Base-by-base conservation (phyloP, 352 stramenopile species). In the Globisporangium cederbergense region DNA sequence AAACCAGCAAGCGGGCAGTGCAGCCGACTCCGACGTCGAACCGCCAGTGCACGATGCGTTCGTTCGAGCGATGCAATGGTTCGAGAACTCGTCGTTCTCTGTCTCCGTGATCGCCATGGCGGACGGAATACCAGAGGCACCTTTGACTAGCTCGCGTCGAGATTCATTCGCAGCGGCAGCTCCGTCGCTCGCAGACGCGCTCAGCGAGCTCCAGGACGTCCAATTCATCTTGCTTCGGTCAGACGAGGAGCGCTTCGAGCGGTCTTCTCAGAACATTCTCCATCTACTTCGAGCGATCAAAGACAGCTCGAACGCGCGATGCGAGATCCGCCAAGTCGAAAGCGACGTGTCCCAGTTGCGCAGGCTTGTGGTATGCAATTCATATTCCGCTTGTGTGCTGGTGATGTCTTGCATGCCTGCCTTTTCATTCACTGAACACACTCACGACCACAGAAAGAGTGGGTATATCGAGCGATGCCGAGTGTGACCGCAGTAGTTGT, bases 221-320 rank as follows among this genome's bases (percentile, higher is more conserved):
- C 47, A 86, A 64, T 76, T 83, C 30, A 50, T 83, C 14, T 28
- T 83, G 34, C 67, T 83, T n/a, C 65, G 77, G 2, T 70, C 72
- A 16, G 73, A 81, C 3, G 73, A 78, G 32, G 75, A 83, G 46
- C 20, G 67, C 4, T 45, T 58, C 20, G 62, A 67, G 10, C 42
- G 42, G 4, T 62, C 74, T 16, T 58, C 69, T 2, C 47, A 60
- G 32, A 78, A 70, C 57, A 71, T 81, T 34, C 56, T 77, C 16
- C 45, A 46, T 53, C 54, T 78, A 22, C 51, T 71, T 18, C 67
- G 60, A 10, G 60, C 49, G 4, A 63, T 80, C 14, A 75, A 81
- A 42, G 50, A 22, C 20, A 64, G 70, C 25, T 54, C 45, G 7
- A 69, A 72, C 28, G 20, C 45, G 10, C 69, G 25, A 1, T 78